Base-by-base conservation (phyloP, 2,329 filamentous ascomycete genomes). In the Polychaeton citri region DNA sequence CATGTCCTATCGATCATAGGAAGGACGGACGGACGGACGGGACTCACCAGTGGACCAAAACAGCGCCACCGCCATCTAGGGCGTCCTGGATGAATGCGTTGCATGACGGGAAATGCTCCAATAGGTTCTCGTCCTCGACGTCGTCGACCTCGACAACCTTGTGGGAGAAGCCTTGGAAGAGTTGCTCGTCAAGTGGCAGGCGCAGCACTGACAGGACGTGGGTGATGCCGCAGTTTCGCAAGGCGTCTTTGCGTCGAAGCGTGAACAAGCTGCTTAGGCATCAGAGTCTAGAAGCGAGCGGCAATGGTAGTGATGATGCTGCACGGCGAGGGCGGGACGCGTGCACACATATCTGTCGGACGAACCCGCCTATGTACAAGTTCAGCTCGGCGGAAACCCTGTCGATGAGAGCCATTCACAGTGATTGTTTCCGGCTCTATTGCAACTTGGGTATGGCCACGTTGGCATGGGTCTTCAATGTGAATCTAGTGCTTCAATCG, bases 61-160 rank as follows among this genome's bases (percentile, higher is more conserved):
- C 76, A 36, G 70, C 71, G 37, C 71, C 74, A 38, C 67, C 66
- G 41, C 62, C 60, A 50, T 73, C 64, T 35, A 96, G 64, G 2
- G 76, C 88, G 30, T 76, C 65, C 48, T 88, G 75, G 48, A 96
- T 94, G 60, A 94, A 98, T 33, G 69, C 70, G 49, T 90, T 82
- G 38, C 81, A 81, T 35, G 67, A 67, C 5, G 86, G 75, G 42
- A 96, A 79, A 58, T 92, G 77, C 43, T 81, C 72, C 13, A 96
- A 64, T 35, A 96, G 61, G 59, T 98, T 84, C 48, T 87, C 79
- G 52, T 95, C 85, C 15, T 88, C 83, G 35, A 87, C 74, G 63
- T 98, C 90, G 58, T 96, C 83, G 30, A 95, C 76, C 45, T 92
- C 80, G 44, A 96, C 80, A 41, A 76, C 70, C 47, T 84, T 69